Conservation (phyloP, 2,329 filamentous ascomycete species). For the Byssoonygena ceratinophila region DNA sequence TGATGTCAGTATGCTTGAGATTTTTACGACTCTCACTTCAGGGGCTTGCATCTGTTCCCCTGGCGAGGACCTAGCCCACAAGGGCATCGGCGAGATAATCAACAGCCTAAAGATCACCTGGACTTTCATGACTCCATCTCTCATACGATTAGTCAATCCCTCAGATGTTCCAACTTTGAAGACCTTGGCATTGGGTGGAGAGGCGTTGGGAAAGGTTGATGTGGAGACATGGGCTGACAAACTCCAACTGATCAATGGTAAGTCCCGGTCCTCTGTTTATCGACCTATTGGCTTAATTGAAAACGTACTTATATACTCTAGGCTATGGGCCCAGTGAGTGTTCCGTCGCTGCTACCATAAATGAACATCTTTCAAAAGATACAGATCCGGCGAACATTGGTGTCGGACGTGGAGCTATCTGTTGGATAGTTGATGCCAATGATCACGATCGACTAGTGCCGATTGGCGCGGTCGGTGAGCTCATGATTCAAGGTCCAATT, state of each 20-base stretch:
- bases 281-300: no score
- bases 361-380: not conserved
- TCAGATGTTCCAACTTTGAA: conserved; percentile 34
- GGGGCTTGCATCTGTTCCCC: conserved; percentile 38
- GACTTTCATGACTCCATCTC: conserved; percentile 50
- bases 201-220: conserved; percentile 24
- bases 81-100: no score
- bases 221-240: conserved; percentile 15
- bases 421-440: conserved; percentile 21
- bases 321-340: conserved; percentile 21
- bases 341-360: not conserved
- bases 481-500: conserved; percentile 31
- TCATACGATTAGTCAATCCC: conserved; percentile 36
- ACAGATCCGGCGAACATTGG: not conserved
- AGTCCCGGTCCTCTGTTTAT: no score
- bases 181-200: conserved; percentile 24
- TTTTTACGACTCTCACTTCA: conserved; percentile 24
- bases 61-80: conserved; percentile 21
- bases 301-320: no score
- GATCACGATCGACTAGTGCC: conserved; percentile 20
- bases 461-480: conserved; percentile 33
- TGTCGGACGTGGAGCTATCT: not conserved
- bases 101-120: conserved; percentile 31
- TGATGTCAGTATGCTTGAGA: conserved; percentile 31
- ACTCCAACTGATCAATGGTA: conserved; percentile 29